These are phyloP conservation scores for Aspergillus heteromorphus DNA, from an alignment of 495 filamentous ascomycete genomes.

Conservation along the genomic window DNA sequence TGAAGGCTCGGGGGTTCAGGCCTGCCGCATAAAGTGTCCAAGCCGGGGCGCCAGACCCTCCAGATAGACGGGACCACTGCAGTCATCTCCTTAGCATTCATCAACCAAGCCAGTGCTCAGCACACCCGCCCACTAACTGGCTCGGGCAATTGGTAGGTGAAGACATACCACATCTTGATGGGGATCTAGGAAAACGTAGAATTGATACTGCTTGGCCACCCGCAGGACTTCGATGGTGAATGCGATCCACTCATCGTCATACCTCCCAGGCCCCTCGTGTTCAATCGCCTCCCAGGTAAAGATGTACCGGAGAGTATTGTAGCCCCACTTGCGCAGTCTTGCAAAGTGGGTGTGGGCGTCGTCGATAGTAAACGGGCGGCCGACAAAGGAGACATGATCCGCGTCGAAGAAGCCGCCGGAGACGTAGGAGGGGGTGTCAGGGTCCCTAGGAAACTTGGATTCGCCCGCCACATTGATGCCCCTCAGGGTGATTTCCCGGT, in stretches of 20 bases:
- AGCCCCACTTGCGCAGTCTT: slow-evolving; percentile 80
- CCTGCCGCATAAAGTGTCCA: slow-evolving; percentile 97
- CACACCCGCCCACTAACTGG: too few relatives aligned
- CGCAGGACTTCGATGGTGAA: slow-evolving; percentile 83
- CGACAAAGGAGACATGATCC: slow-evolving; percentile 85
- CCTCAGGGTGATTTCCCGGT: slow-evolving; percentile 62
- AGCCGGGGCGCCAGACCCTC: slow-evolving; percentile 92
- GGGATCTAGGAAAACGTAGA: slow-evolving; percentile 96
- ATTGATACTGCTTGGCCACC: slow-evolving; percentile 81
- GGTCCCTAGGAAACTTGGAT: slow-evolving; percentile 66
- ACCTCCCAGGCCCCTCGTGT: slow-evolving; percentile 83
- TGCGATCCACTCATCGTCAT: slow-evolving; percentile 90
- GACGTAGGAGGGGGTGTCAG: slow-evolving; percentile 75
- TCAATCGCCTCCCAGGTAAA: slow-evolving; percentile 99
- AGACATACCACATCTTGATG: slow-evolving; percentile 86
- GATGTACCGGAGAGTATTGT: slow-evolving; percentile 92
- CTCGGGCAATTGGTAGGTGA: too few relatives aligned
- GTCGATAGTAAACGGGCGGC: slow-evolving; percentile 72
- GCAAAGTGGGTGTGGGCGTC: slow-evolving; percentile 86
- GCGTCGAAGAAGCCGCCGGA: slow-evolving; percentile 82
- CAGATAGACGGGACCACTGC: slow-evolving; percentile 89
- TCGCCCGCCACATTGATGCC: slow-evolving; percentile 68
- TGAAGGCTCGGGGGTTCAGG: slow-evolving; percentile 77
- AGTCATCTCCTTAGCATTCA: slow-evolving; percentile 15
- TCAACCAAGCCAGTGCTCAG: too few relatives aligned